These are phyloP conservation scores for Camellia japonica DNA, from an alignment of 148 eudicot species.

Conservation along the genomic window DNA sequence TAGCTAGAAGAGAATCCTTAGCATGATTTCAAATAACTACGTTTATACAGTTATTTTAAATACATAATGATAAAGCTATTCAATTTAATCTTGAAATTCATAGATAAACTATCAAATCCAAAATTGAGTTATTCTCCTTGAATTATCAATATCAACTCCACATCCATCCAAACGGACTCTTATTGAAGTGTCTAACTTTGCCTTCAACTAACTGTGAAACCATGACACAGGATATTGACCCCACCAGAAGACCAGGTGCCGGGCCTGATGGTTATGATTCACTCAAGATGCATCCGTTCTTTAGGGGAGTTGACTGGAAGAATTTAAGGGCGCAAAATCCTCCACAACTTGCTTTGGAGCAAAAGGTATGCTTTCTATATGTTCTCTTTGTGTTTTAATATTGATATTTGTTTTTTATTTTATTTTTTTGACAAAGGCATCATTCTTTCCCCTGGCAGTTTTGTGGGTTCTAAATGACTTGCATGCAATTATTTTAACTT, in stretches of 20 bases:
- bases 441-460: not conserved
- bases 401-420: not conserved
- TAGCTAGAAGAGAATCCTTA: no score
- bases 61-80: no score
- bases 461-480: not conserved
- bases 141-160: no score
- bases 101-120: no score
- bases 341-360: conserved; percentile 76
- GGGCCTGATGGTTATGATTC: conserved; percentile 82
- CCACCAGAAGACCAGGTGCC: conserved; percentile 92
- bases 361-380: conserved; percentile 38
- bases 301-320: conserved; percentile 76
- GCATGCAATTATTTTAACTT: not conserved
- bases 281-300: conserved; percentile 80
- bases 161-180: no score
- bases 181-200: not conserved
- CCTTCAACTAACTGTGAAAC: conserved; percentile 2
- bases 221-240: conserved; percentile 70
- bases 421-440: not conserved
- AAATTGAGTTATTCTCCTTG: no score
- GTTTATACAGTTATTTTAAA: no score
- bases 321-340: conserved; percentile 60
- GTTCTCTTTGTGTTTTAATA: not conserved
- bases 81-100: no score
- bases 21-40: no score